A percentile compares a stretch with the other conserved stretches of the same genome.
Evolutionary conservation across 257 asterid species (phyloP).

Genomic region (Ajuga chamaepitys): DNA sequence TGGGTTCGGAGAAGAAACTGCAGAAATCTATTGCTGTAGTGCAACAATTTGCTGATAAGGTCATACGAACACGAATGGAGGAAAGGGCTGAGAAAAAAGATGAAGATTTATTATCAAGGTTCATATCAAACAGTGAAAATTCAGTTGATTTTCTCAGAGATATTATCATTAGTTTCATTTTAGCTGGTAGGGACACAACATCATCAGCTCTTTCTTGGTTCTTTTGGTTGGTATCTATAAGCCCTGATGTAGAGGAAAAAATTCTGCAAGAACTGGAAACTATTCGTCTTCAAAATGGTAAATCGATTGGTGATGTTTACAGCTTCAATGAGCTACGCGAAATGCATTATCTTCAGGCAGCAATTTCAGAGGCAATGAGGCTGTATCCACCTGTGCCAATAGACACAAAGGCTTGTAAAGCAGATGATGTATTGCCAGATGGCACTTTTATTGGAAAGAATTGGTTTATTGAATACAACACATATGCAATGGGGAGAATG

Average conservation of each 20-base stretch:
- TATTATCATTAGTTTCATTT: conserved; percentile 69
- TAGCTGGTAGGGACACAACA: conserved; percentile 91
- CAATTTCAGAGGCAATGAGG: conserved; percentile 81
- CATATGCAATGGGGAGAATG: conserved; percentile 89
- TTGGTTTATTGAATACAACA: conserved; percentile 54
- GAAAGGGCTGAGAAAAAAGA: conserved; percentile 33
- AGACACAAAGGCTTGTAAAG: conserved; percentile 48
- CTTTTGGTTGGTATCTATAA: conserved; percentile 63
- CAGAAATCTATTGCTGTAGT: conserved; percentile 46
- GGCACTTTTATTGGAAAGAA: conserved; percentile 59
- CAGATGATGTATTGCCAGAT: conserved; percentile 63
- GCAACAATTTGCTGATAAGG: conserved; percentile 60
- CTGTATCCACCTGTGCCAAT: conserved; percentile 82
- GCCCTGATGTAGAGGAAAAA: conserved; percentile 34
- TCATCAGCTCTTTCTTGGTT: conserved; percentile 90
- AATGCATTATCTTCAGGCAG: conserved; percentile 87
- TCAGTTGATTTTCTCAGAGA: conserved; percentile 64
- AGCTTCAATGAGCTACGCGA: conserved; percentile 58
- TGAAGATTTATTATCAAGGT: conserved; percentile 70
- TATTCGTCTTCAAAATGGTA: conserved; percentile 20
- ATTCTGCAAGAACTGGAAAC: conserved; percentile 45
- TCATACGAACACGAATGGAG: conserved; percentile 49
- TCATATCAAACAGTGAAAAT: conserved; percentile 38
- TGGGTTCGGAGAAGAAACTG: conserved; percentile 61
- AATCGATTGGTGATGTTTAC: conserved; percentile 30